Base-by-base conservation (phyloP, 2,329 filamentous ascomycete species). In the Pyricularia grisea region DNA sequence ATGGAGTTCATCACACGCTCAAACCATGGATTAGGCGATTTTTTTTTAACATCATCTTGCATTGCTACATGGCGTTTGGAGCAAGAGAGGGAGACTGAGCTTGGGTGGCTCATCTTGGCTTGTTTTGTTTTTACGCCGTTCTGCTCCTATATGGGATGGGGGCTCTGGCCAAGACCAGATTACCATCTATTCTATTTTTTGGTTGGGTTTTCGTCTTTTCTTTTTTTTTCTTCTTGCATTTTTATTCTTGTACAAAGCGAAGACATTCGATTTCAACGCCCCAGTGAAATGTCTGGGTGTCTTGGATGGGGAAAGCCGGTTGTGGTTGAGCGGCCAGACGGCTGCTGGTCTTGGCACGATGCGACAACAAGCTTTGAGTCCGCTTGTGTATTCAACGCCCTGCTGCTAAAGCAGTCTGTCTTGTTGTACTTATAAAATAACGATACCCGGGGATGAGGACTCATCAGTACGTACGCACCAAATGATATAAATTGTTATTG, bases 1-100 rank as follows among this genome's bases (percentile, higher is more conserved):
- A 28, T 27, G 60, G 25, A 28, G 25, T 63, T 61, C 25, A 17
- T 25, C 60, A 20, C 25, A 17, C 14, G 17, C 10, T 28, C 60
- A 28, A 20, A 63, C 28, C 60, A 28, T 63, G 60, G 60, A 63
- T 63, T 28, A 30, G 27, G 28, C 60, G 14, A 63, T 63, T 63
- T 30, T 30, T 28, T 63, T 66, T 55, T 55, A 9, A 55, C 42
- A 50, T 66, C 17, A 66, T 66, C 63, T 66, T 36, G 64, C 64
- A 66, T 66, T 66, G 30, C 33, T 66, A 33, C 33, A 66, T 27
- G 64, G 64, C 64, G 64, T 66, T 66, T 36, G 64, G 64, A 36
- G 64, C 64, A 42, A 23, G 64, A 66, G 20, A 50, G 30, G 30
- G 23, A 66, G 17, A 10, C 31, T 66, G 30, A 17, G 30, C n/a